Evolutionary conservation across 306 rosid genomes (phyloP), one percentile per base, ranked within the genome.

Genomic region (Spatholobus suberectus): DNA sequence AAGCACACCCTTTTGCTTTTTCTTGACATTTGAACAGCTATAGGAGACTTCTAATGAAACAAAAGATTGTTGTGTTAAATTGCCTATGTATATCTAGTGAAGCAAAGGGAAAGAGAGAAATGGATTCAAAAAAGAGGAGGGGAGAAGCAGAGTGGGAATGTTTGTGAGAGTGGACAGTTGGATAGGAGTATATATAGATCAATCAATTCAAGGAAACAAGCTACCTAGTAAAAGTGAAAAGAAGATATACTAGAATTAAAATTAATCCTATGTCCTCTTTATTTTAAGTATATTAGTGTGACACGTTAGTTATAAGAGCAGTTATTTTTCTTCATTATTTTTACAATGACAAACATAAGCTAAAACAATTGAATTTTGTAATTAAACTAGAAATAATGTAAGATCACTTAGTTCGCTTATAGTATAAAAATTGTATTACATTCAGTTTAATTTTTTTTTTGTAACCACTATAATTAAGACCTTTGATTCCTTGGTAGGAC

Each of bases 1-100:
- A 91, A 91, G 85, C 92, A 90, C 86, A 91, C 94, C 66, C 94
- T 82, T 79, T 66, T 88, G 73, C 83, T 80, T 61, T 76, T 88
- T 76, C 91, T 89, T 21, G 93, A 86, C 97, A 93, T 93, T 47
- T 62, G 67, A 34, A 65, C 24, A 21, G 14, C 41, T 12, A 35
- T 3, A 3, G 14, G 20, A 69, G 74, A 26, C 29, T 34, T 14
- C 13, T 43, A 15, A 3, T 15, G 11, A 58, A 8, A 24, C 8
- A 65, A 61, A 34, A 61, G 58, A 0, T 4, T 27, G 41, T 2
- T 46, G n/a, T 23, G 52, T 43, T 10, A 13, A 40, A 6, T 40
- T 12, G 35, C 4, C 63, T 46, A n/a, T n/a, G 15, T 1, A 12
- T 78, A 44, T 34, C 17, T 14, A 40, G 9, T 13, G 66, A 41